Base-by-base conservation (phyloP, 139 green algal species). In the Deuterostichococcus epilithicus region DNA sequence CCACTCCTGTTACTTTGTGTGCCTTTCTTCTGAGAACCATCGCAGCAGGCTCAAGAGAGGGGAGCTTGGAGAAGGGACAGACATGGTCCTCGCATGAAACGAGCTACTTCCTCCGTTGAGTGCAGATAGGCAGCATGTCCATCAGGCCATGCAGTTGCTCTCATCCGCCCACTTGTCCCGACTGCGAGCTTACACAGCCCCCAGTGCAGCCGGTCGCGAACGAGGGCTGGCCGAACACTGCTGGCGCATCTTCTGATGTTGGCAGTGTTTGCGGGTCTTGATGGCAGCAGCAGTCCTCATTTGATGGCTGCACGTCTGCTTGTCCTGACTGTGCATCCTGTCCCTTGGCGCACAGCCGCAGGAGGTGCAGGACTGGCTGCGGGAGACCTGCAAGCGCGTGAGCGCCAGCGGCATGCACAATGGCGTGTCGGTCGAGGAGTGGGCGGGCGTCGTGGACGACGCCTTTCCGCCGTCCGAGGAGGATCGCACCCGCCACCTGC, bases 401-500 rank as follows among this genome's bases (percentile, higher is more conserved):
- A 42, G 68, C 8, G 76, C 69, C 6, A 39, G 47, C 28, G 67
- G 72, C 26, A 69, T 76, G 23, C n/a, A 38, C 23, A 39, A 15
- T 63, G 74, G 72, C 20, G 63, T 85, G 22, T 34, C 59, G 8
- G 81, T 85, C 0, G 83, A 76, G 0, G 89, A 90, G 71, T 97
- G 88, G 88, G 82, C 81, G 1, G 72, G 68, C 30, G 76, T 91
- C 18, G 78, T 87, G 0, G 63, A 77, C 3, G 87, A 91, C 76
- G 81, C 76, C 45, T 91, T 90, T 63, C 82, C 87, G 13, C 30
- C 76, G 34, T 32, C 30, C 35, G 71, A 78, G 2, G 68, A 76
- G 26, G 94, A 95, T 79, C 81, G 86, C 73, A 94, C 90, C 72
- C 45, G 82, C 33, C 91, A 97, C 84, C 83, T 97, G 66, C 81